Conservation (phyloP, 2,329 filamentous ascomycete genomes). For the Sphaerulina vaccinii region DNA sequence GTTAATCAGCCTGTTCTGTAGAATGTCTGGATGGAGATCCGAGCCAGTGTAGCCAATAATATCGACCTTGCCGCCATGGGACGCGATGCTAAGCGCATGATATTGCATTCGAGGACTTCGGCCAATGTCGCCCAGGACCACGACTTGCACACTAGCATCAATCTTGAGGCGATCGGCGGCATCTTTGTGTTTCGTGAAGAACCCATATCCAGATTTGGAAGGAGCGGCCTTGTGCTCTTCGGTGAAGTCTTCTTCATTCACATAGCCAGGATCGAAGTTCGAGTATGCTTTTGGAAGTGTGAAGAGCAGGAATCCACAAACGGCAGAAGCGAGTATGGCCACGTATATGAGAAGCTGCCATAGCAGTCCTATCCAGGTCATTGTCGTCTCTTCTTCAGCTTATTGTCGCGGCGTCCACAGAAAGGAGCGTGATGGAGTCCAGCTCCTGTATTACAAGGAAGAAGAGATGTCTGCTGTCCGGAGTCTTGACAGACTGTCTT, state of each 20-base stretch:
- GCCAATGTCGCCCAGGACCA: slow-evolving; percentile 93
- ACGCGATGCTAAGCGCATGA: slow-evolving; percentile 88
- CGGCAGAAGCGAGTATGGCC: slow-evolving; percentile 46
- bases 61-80: slow-evolving; percentile 75
- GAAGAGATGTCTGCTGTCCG: background rate
- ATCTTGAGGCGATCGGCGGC: slow-evolving; percentile 32
- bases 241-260: slow-evolving; percentile 32
- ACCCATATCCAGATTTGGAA: slow-evolving; percentile 35
- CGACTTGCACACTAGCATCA: slow-evolving; percentile 67
- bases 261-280: slow-evolving; percentile 35
- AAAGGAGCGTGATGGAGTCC: background rate
- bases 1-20: slow-evolving; percentile 65
- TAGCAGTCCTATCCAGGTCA: slow-evolving; percentile 29
- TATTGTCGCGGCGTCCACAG: no score
- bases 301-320: slow-evolving; percentile 51
- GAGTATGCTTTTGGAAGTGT: slow-evolving; percentile 55
- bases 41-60: slow-evolving; percentile 90
- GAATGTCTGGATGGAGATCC: slow-evolving; percentile 73
- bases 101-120: slow-evolving; percentile 98
- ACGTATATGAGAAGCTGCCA: slow-evolving; percentile 43
- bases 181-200: slow-evolving; percentile 30
- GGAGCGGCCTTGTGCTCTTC: slow-evolving; percentile 28
- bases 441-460: background rate
- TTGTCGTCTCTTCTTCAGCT: no score
- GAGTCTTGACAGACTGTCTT: background rate